Percentiles rank a stretch among this genome's conserved stretches.
Conservation (phyloP, 805 yeast species). For the Saccharomycopsis olivae region DNA sequence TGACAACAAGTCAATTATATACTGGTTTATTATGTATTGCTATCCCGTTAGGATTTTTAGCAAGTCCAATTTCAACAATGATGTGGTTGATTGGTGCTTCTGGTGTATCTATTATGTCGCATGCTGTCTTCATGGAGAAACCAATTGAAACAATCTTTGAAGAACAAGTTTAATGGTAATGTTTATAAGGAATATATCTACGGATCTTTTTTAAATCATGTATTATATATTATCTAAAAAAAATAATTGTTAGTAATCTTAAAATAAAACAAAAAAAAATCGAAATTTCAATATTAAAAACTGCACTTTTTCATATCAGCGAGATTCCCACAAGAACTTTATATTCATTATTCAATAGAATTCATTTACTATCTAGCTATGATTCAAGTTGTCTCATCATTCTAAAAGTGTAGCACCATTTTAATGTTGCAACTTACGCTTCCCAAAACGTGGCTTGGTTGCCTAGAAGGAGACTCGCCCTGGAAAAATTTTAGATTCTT, state of each 20-base stretch:
- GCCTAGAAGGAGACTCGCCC: no score
- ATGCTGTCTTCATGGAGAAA: constrained; percentile 87
- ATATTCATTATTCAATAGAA: constrained; percentile 25
- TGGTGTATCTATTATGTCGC: constrained; percentile 65
- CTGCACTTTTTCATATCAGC: constrained; percentile 13
- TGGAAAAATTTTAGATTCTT: no score
- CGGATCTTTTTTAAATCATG: no score
- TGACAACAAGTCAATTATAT: constrained; percentile 73
- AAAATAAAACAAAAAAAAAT: no score
- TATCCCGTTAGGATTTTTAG: constrained; percentile 73
- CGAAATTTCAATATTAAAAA: no score
- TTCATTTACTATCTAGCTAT: constrained; percentile 38
- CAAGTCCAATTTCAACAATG: constrained; percentile 81
- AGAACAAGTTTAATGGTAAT: constrained; percentile 37
- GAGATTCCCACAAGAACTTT: constrained; percentile 20
- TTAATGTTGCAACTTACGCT: no score
- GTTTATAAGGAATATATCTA: neutral
- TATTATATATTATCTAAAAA: no score
- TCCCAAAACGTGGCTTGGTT: no score
- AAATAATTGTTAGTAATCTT: no score
- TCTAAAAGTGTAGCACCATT: no score
- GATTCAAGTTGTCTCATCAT: constrained; percentile 22
- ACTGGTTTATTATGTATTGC: constrained; percentile 69
- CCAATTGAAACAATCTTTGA: constrained; percentile 93
- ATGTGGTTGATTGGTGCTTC: constrained; percentile 90